Evolutionary conservation across 768 basidiomycete species (phyloP), one percentile per base, ranked within the genome.

Genomic region (Tylopilus sp.): DNA sequence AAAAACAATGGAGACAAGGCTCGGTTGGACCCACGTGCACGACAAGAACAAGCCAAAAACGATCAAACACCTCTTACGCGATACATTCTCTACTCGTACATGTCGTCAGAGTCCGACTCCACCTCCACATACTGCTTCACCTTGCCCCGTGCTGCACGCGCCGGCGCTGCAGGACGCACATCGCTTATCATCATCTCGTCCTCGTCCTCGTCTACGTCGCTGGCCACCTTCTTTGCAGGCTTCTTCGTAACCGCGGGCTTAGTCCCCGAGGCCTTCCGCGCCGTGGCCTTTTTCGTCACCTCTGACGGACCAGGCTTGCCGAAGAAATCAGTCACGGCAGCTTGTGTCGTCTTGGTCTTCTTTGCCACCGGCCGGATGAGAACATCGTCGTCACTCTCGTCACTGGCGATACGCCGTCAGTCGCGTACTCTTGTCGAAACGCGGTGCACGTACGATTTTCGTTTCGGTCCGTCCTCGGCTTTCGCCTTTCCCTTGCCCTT

Each of bases 91-190:
- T 48, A 58, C 25, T 78, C 74, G 61, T 81, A 81, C 74, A 80
- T 71, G 25, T 77, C 77, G 37, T 76, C 74, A 5, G 77, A 78
- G 46, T 78, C 79, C 2, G 79, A 80, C 56, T 66, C 66, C 38
- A 86, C 73, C 59, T 86, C 85, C 12, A 87, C 73, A 68, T 84
- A 88, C 57, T 83, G 82, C 76, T 83, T 84, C 48, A 75, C 63
- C 38, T 74, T 72, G 10, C 71, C 74, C 51, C 77, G 66, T 12
- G 77, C 78, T n/a, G 79, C 74, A 24, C 84, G 78, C 48, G 73
- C 73, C 13, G 79, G 75, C 22, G 74, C 72, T 19, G 70, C 63
- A 12, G 68, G 60, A 4, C 78, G 78, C 17, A 72, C 59, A 12
- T 76, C 78, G 36, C 79, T 77, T 55, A 74, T 67, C n/a, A 67